Percentiles rank a stretch among this genome's conserved stretches.
Conservation (phyloP, 257 asterid genomes). For the Solanum pimpinellifolium region DNA sequence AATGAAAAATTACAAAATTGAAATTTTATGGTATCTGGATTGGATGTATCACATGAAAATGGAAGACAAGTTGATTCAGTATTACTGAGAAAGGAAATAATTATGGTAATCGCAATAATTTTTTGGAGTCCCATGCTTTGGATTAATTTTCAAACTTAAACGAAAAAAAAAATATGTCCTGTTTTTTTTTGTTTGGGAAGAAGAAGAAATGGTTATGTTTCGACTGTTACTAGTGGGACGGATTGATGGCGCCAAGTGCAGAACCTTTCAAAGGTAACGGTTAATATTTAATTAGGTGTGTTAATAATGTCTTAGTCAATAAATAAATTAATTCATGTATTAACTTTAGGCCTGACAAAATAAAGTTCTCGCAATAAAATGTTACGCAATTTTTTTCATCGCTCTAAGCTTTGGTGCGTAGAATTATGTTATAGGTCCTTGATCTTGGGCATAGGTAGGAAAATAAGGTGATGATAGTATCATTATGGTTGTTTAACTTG, state of each 20-base stretch:
- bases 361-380: too few species aligned
- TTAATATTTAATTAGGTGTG: neutral
- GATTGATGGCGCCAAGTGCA: neutral
- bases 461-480: too few species aligned
- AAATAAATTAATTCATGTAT: too few species aligned
- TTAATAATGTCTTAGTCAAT: neutral
- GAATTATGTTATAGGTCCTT: too few species aligned
- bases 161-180: neutral
- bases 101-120: neutral
- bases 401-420: too few species aligned
- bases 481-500: neutral
- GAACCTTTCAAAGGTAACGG: neutral
- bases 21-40: constrained; percentile 19
- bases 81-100: neutral
- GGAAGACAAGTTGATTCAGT: constrained; percentile 20
- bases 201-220: neutral
- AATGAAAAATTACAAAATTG: constrained; percentile 39
- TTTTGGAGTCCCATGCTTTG: neutral
- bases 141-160: neutral
- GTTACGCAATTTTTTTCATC: too few species aligned
- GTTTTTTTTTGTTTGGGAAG: neutral
- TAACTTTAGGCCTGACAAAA: too few species aligned
- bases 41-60: constrained; percentile 45
- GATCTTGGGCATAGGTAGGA: too few species aligned
- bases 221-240: neutral